phyloP scores from a whole-genome alignment of 371 early-diverging fungal genomes.

The Chytridium lagenaria region DNA sequence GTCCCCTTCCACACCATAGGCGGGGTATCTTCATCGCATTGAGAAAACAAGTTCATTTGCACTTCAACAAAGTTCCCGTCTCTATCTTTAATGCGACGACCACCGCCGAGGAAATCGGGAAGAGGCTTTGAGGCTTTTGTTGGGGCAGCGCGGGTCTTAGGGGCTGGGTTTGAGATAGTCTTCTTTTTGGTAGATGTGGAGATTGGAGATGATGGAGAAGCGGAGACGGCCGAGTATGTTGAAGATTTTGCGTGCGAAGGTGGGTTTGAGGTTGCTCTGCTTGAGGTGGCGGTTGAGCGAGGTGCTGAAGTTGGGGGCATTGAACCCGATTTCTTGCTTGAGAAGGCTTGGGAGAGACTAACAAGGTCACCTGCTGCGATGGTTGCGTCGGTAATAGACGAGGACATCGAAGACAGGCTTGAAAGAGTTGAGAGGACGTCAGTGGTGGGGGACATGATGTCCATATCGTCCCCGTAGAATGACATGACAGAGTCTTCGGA shows the following conservation, averaged over 20 bases:
- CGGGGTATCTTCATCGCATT: background rate
- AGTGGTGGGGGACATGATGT: too few relatives aligned
- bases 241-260: background rate
- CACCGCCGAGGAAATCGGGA: conserved; percentile 20
- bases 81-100: background rate
- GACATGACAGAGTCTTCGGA: background rate
- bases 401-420: too few relatives aligned
- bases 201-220: background rate
- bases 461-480: too few relatives aligned
- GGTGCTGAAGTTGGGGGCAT: background rate
- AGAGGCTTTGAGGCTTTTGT: conserved; percentile 17
- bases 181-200: background rate
- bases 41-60: background rate
- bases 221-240: too few relatives aligned
- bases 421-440: too few relatives aligned
- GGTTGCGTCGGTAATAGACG: background rate
- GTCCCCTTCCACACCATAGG: conserved; percentile 11
- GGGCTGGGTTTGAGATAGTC: background rate
- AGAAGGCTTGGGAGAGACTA: background rate
- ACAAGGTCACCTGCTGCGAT: background rate
- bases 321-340: too few relatives aligned
- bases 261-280: background rate
- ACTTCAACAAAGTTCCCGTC: conserved; percentile 4
- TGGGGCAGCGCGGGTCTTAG: conserved; percentile 23
- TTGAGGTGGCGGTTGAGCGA: background rate